phyloP scores from a whole-genome alignment of 2,329 filamentous ascomycete genomes.

The Aureobasidium leucospermi region DNA sequence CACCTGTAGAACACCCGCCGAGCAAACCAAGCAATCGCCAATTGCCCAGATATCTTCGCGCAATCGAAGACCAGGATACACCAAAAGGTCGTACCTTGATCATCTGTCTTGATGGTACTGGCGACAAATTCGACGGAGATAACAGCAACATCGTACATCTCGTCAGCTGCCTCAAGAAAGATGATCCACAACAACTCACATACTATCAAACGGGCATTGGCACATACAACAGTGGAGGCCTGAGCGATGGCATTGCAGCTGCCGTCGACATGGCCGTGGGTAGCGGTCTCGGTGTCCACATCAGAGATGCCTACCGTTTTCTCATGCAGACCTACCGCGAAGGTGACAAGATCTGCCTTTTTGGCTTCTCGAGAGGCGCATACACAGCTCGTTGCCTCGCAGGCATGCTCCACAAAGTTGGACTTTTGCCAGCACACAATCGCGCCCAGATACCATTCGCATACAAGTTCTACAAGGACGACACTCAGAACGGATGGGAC shows the following conservation, averaged over 20 bases:
- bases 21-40: neutral
- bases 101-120: slow-evolving; percentile 39
- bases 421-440: slow-evolving; percentile 29
- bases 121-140: slow-evolving; percentile 37
- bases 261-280: slow-evolving; percentile 39
- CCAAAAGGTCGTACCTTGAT: slow-evolving; percentile 29
- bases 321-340: slow-evolving; percentile 43
- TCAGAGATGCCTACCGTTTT: slow-evolving; percentile 37
- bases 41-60: slow-evolving; percentile 25
- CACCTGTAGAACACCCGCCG: neutral
- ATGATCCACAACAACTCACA: slow-evolving; percentile 31
- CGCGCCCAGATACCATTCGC: slow-evolving; percentile 35
- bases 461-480: slow-evolving; percentile 39
- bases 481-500: slow-evolving; percentile 32
- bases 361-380: slow-evolving; percentile 44
- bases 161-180: slow-evolving; percentile 38
- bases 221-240: slow-evolving; percentile 35
- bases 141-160: slow-evolving; percentile 41
- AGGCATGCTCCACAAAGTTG: slow-evolving; percentile 39
- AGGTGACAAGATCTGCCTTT: slow-evolving; percentile 42
- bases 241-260: slow-evolving; percentile 33
- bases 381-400: slow-evolving; percentile 46
- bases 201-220: slow-evolving; percentile 43
- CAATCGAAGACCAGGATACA: slow-evolving; percentile 19
- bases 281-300: slow-evolving; percentile 35